These are phyloP conservation scores for Malassezia arunalokei DNA, from an alignment of 1,284 basidiomycete species.

Conservation along the genomic window DNA sequence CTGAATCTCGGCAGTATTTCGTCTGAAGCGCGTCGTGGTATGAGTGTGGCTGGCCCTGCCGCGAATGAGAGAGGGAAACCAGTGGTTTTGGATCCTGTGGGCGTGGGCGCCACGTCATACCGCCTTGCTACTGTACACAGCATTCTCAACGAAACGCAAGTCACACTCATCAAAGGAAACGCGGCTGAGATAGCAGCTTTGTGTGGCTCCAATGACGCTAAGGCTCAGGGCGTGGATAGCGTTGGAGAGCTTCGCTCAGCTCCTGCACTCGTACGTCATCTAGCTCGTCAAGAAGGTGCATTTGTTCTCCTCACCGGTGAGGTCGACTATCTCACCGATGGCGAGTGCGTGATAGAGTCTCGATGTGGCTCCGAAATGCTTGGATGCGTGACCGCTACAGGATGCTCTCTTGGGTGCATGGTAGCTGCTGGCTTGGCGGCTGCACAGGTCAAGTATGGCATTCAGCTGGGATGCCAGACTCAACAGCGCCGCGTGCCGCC, in stretches of 20 bases:
- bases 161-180: conserved; percentile 88
- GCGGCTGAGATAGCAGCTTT: conserved; percentile 75
- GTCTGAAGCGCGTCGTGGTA: conserved; percentile 55
- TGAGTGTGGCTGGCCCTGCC: conserved; percentile 62
- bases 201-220: conserved; percentile 58
- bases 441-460: conserved; percentile 48
- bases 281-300: conserved; percentile 68
- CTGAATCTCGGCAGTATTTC: conserved; percentile 82
- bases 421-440: conserved; percentile 63
- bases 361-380: conserved; percentile 67
- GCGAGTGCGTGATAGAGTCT: conserved; percentile 57
- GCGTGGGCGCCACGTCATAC: conserved; percentile 69
- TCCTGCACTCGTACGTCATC: conserved; percentile 55
- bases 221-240: conserved; percentile 75
- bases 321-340: conserved; percentile 77
- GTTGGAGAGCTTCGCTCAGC: conserved; percentile 68
- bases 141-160: conserved; percentile 71
- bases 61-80: conserved; percentile 49
- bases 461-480: background rate
- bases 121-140: conserved; percentile 57
- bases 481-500: conserved; percentile 6
- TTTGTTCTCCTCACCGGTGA: conserved; percentile 72
- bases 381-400: conserved; percentile 72
- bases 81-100: conserved; percentile 84
- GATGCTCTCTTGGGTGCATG: conserved; percentile 71